Conservation (phyloP, 1,284 basidiomycete species). For the Cerioporus squamosus region DNA sequence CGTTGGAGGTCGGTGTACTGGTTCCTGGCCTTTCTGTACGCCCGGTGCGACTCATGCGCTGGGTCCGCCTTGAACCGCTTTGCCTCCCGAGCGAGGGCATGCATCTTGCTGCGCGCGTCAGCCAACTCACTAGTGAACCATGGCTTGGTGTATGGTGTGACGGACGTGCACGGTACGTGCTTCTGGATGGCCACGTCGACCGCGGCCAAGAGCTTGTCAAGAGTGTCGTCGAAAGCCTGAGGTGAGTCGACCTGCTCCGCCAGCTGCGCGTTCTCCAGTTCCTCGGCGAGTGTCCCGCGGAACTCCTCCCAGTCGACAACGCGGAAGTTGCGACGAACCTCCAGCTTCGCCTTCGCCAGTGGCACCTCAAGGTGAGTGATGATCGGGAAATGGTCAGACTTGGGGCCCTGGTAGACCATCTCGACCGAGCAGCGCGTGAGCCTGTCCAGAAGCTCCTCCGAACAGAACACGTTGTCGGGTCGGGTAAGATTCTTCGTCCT, state of each 20-base stretch:
- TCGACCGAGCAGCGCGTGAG: slow-evolving; percentile 25
- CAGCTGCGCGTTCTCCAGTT: slow-evolving; percentile 26
- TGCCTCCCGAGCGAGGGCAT: slow-evolving; percentile 34
- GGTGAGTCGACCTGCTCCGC: too few species aligned
- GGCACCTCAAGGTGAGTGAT: slow-evolving; percentile 16
- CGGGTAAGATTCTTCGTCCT: too few species aligned
- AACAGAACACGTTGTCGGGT: slow-evolving; percentile 40
- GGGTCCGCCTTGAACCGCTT: slow-evolving; percentile 35
- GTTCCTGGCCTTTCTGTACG: too few species aligned
- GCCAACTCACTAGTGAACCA: too few species aligned
- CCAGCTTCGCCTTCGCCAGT: neutral
- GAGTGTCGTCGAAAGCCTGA: too few species aligned
- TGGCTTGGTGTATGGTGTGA: too few species aligned
- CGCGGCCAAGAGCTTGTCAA: too few species aligned
- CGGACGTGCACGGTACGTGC: too few species aligned
- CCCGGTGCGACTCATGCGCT: slow-evolving; percentile 25
- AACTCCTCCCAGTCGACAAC: slow-evolving; percentile 32
- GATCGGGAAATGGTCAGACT: too few species aligned
- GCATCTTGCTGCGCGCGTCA: slow-evolving; percentile 25
- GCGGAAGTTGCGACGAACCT: slow-evolving; percentile 24
- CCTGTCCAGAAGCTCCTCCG: slow-evolving; percentile 6
- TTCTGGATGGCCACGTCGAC: too few species aligned
- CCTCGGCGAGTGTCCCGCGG: slow-evolving; percentile 5
- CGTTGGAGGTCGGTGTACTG: too few species aligned
- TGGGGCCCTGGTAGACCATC: slow-evolving; percentile 35